phyloP scores from a whole-genome alignment of 345 rosid genomes.

The Salix viminalis region DNA sequence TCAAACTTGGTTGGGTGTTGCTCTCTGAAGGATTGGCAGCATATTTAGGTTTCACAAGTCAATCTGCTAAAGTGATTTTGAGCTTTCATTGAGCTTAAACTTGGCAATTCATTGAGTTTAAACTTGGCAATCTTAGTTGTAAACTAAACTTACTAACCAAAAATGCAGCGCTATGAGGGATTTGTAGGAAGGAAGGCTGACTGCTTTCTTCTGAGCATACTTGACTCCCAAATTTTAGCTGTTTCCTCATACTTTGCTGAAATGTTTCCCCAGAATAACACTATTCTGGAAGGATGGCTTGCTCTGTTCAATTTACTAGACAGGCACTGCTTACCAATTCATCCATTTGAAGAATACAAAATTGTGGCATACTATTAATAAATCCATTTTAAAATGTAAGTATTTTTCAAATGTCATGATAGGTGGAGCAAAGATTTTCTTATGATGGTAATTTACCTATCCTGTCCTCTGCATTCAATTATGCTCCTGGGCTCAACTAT shows the following conservation, averaged over 20 bases:
- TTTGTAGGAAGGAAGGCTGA: too few relatives aligned
- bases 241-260: neutral
- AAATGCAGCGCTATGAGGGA: too few relatives aligned
- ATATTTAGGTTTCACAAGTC: neutral
- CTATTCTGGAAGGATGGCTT: neutral
- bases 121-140: neutral
- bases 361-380: neutral
- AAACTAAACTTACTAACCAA: neutral
- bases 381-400: neutral
- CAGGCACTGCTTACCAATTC: neutral
- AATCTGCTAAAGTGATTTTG: neutral
- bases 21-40: neutral
- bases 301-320: neutral
- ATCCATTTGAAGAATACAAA: neutral
- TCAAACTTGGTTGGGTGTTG: neutral
- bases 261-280: neutral
- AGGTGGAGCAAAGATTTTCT: neutral
- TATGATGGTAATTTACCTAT: neutral
- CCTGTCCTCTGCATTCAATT: neutral
- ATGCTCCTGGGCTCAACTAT: neutral
- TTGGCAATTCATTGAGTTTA: neutral
- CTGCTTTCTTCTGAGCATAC: too few relatives aligned
- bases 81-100: neutral
- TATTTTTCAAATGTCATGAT: neutral
- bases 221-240: neutral